Conservation (phyloP, 352 stramenopile genomes). For the Phytopythium mirpurense region DNA sequence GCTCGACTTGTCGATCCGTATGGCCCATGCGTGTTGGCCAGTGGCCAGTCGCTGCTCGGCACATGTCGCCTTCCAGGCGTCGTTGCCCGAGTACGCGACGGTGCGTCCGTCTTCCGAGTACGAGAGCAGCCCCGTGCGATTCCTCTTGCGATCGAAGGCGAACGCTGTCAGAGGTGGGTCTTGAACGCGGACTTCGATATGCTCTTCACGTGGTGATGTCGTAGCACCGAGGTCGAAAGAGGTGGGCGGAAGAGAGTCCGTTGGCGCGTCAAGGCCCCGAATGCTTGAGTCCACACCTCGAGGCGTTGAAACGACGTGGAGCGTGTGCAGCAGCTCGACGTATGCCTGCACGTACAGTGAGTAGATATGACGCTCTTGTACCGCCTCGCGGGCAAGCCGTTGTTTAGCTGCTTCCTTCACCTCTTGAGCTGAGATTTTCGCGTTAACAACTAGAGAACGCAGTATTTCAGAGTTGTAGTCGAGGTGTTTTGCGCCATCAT, state of each 20-base stretch:
- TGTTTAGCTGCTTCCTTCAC: slow-evolving; percentile 47
- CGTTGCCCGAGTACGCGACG: slow-evolving; percentile 70
- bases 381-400: slow-evolving; percentile 44
- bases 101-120: slow-evolving; percentile 65
- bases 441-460: neutral
- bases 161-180: too few species aligned
- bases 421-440: slow-evolving; percentile 17
- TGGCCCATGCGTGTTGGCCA: slow-evolving; percentile 76
- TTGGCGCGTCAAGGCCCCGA: too few species aligned
- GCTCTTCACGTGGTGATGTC: neutral
- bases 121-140: slow-evolving; percentile 46
- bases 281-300: neutral
- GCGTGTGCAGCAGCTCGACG: slow-evolving; percentile 44
- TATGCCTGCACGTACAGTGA: slow-evolving; percentile 70
- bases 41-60: slow-evolving; percentile 59
- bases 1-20: slow-evolving; percentile 93
- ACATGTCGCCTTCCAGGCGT: slow-evolving; percentile 89
- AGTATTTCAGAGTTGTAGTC: neutral
- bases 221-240: slow-evolving; percentile 3
- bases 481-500: too few species aligned
- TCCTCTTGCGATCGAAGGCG: slow-evolving; percentile 67
- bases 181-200: neutral
- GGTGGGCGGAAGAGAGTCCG: neutral
- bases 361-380: slow-evolving; percentile 58
- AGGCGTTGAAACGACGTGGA: slow-evolving; percentile 3